Base-by-base conservation (phyloP, 1,284 basidiomycete species). In the Leucoagaricus sp. region DNA sequence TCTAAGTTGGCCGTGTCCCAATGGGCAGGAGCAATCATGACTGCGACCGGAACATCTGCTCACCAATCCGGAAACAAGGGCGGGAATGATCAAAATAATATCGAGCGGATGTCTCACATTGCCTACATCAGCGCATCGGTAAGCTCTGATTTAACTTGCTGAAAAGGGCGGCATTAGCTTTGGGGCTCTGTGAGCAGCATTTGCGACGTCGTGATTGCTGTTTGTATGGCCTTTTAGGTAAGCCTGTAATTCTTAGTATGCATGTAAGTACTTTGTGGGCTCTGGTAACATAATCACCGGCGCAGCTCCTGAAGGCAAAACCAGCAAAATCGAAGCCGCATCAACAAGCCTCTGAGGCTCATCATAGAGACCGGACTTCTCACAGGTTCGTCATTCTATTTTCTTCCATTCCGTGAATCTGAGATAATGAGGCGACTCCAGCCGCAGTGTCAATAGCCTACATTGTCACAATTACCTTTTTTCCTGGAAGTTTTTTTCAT, bases 121-220 rank as follows among this genome's bases (percentile, higher is more conserved):
- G 49, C 25, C 6, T 41, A 41, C 17, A 41, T 51, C 28, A 38
- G 49, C 21, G 41, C 26, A 28, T 26, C 41, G 19, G 49, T 51
- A 17, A 51, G 49, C 25, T 6, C 8, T 29, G 7, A 4, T 4
- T 10, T 21, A 15, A 19, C 36, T 9, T 28, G 15, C 29, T 8
- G 7, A 3, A 6, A 2, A 8, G 8, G 2, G 29, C 17, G 8
- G n/a, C 15, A 29, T 23, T 41, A 53, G 41, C 28, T 53, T 8
- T 53, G 41, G 51, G 25, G 51, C 9, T 26, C 28, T 34, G n/a
- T 44, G 28, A 45, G 40, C 17, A 53, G 40, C 25, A n/a, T 25
- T 15, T 53, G 51, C 26, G 51, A 53, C 13, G 17, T 53, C 23
- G n/a, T 53, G 15, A 53, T 53, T 41, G 51, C 51, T 34, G 28